Base-by-base conservation (phyloP, 2,329 filamentous ascomycete species). In the Chlorencoelia australis region DNA sequence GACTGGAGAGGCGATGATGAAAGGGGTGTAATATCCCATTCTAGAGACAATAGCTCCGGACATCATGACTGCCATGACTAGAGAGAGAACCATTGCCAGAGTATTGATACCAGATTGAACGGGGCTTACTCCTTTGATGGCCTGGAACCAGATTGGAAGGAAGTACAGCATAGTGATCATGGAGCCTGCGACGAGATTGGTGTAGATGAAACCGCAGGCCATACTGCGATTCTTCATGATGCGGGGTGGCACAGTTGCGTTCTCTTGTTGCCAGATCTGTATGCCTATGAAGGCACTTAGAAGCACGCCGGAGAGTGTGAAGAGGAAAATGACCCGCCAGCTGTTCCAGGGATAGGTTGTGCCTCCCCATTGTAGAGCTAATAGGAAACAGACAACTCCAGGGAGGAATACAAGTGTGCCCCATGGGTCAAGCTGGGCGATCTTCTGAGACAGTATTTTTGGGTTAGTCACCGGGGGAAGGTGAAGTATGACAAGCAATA, bases 1-100 rank as follows among this genome's bases (percentile, higher is more conserved):
- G 25, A 62, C 59, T 3, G 71, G 65, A 6, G 65, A 65, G 11
- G 64, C 27, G 11, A 76, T 58, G 69, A 76, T 74, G 14, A 69
- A 63, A 0, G 75, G 75, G 2, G 71, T 66, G 43, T 79, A 43
- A 9, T 41, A 35, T 24, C 22, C 24, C 24, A 26, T 32, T 16
- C 22, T 20, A 7, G 39, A 21, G 20, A 27, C 29, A 9, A 15
- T 11, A 17, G 32, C 19, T 8, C 32, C 30, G 4, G 32, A 39
- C 7, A 35, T 30, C 16, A 39, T 20, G 13, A 26, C 28, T 9
- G 48, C 46, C 2, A 58, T 27, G 7, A 58, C 53, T 7, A 61
- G 42, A 4, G 45, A 48, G 10, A 61, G 40, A 14, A 62, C 46
- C 35, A 55, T 42, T 3, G 59, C 57, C 10, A 61, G 42, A 7